These are phyloP conservation scores for Mycogone perniciosa DNA, from an alignment of 2,329 filamentous ascomycete species.

Conservation along the genomic window DNA sequence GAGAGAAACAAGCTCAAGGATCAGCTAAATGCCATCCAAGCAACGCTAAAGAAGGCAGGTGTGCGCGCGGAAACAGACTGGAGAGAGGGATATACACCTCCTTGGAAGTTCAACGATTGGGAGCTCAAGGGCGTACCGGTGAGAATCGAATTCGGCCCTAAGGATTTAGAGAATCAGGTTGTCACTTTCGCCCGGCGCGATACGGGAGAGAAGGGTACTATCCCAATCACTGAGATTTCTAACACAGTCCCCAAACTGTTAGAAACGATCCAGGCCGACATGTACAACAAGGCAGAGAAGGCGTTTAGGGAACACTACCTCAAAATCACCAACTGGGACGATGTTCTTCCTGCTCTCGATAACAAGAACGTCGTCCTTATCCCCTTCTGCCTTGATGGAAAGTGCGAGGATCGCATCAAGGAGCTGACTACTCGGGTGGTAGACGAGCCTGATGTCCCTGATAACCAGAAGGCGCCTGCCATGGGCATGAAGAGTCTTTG, in stretches of 20 bases:
- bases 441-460: slow-evolving; percentile 47
- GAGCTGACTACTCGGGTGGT: slow-evolving; percentile 76
- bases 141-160: slow-evolving; percentile 90
- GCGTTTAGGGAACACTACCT: slow-evolving; percentile 76
- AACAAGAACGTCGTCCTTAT: slow-evolving; percentile 89
- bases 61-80: slow-evolving; percentile 76
- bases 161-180: slow-evolving; percentile 79
- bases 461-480: slow-evolving; percentile 47
- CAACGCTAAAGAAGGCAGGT: slow-evolving; percentile 62
- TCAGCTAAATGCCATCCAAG: slow-evolving; percentile 65
- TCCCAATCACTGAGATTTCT: slow-evolving; percentile 66
- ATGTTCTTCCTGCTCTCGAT: slow-evolving; percentile 86
- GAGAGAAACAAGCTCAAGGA: slow-evolving; percentile 70
- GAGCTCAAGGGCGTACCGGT: slow-evolving; percentile 94
- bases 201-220: slow-evolving; percentile 73
- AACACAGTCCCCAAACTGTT: slow-evolving; percentile 73
- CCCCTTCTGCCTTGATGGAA: slow-evolving; percentile 73
- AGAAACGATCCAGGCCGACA: slow-evolving; percentile 81
- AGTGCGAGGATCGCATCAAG: slow-evolving; percentile 94
- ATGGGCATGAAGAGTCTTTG: slow-evolving; percentile 66
- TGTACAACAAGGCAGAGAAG: slow-evolving; percentile 69
- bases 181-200: slow-evolving; percentile 85
- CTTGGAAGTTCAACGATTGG: slow-evolving; percentile 99
- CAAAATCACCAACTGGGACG: slow-evolving; percentile 77
- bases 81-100: slow-evolving; percentile 86